Conservation (phyloP, 108 stramenopile species). For the Nitzschia palea region DNA sequence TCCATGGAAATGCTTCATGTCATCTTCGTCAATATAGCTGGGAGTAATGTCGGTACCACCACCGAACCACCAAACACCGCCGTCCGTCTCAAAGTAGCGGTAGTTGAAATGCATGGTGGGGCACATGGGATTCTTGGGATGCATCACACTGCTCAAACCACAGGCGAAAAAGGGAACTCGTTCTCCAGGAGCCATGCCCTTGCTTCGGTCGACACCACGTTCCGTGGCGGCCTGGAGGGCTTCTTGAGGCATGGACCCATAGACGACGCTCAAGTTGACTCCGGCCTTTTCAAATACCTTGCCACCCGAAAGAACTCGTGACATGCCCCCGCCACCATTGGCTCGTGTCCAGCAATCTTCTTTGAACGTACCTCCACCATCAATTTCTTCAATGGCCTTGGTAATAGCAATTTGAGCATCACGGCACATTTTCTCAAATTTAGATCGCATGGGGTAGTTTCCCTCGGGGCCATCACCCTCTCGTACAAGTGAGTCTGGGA, state of each 20-base stretch:
- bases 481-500: constrained; percentile 70
- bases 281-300: constrained; percentile 99
- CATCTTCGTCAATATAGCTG: constrained; percentile 91
- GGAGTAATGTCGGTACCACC: constrained; percentile 99
- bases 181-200: constrained; percentile 89
- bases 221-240: constrained; percentile 95
- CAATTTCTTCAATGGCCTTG: constrained; percentile 88
- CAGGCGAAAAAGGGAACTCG: constrained; percentile 97
- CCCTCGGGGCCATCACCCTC: constrained; percentile 91
- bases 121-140: constrained; percentile 94
- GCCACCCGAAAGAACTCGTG: constrained; percentile 88
- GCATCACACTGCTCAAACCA: constrained; percentile 96
- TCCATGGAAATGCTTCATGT: constrained; percentile 98
- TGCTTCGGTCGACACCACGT: constrained; percentile 91
- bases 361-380: constrained; percentile 87
- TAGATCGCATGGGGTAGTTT: constrained; percentile 92
- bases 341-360: constrained; percentile 94
- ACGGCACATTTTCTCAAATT: constrained; percentile 91
- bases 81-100: constrained; percentile 98
- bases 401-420: constrained; percentile 93
- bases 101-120: constrained; percentile 99
- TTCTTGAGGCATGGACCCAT: constrained; percentile 93
- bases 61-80: constrained; percentile 99
- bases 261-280: constrained; percentile 95
- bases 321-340: constrained; percentile 97